phyloP scores from a whole-genome alignment of 164 flowering plant genomes.

The Platanus orientalis region DNA sequence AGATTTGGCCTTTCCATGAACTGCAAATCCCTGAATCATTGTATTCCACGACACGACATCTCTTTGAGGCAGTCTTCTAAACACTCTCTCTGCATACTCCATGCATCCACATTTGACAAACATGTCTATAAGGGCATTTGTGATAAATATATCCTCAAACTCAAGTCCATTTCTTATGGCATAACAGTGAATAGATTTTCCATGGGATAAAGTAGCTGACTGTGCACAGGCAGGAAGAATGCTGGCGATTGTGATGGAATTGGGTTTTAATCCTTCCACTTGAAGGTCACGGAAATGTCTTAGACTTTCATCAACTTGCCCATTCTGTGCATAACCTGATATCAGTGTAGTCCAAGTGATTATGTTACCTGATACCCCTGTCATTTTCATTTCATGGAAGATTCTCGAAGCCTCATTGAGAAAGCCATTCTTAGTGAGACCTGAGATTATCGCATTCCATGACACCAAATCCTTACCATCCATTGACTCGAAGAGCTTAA shows the following conservation, averaged over 20 bases:
- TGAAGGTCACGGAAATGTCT: slow-evolving; percentile 25
- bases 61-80: slow-evolving; percentile 11
- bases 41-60: slow-evolving; percentile 31
- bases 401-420: slow-evolving; percentile 20
- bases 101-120: slow-evolving; percentile 24
- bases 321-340: slow-evolving; percentile 25
- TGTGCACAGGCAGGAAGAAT: slow-evolving; percentile 31
- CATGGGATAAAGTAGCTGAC: slow-evolving; percentile 23
- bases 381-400: slow-evolving; percentile 23
- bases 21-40: slow-evolving; percentile 22
- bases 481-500: slow-evolving; percentile 22
- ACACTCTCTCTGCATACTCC: slow-evolving; percentile 22
- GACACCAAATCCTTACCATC: slow-evolving; percentile 19
- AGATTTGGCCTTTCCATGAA: slow-evolving; percentile 21
- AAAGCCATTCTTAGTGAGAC: slow-evolving; percentile 22
- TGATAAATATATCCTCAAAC: slow-evolving; percentile 15
- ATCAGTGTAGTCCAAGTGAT: slow-evolving; percentile 32
- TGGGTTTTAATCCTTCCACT: slow-evolving; percentile 22
- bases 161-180: slow-evolving; percentile 19
- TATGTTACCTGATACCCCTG: slow-evolving; percentile 19
- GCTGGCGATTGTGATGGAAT: slow-evolving; percentile 27
- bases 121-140: slow-evolving; percentile 30
- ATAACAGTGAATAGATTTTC: slow-evolving; percentile 24
- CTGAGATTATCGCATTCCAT: slow-evolving; percentile 29
- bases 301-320: slow-evolving; percentile 23